Base-by-base conservation (phyloP, 108 stramenopile species). In the Discostella pseudostelligera region DNA sequence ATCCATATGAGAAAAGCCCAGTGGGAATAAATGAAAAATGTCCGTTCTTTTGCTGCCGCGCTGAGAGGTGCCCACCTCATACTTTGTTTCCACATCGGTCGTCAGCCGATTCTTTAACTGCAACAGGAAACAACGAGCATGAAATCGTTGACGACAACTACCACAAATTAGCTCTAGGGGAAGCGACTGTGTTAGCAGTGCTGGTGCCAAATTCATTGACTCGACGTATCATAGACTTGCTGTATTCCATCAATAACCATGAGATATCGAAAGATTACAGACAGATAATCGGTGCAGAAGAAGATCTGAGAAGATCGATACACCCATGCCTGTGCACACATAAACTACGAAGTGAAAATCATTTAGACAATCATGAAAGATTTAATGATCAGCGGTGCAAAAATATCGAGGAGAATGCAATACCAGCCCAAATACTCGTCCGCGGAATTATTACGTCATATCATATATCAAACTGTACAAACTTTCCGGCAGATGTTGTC, bases 231-330 rank as follows among this genome's bases (percentile, higher is more conserved):
- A 43, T 13, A 29, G 22, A 40, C 10, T 12, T 66, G 32, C 13
- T 51, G 8, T 51, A 44, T 56, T 37, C 48, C 25, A 48, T 9
- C 13, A n/a, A 54, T 50, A 24, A 26, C 5, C 13, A 50, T 24
- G 39, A 45, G 32, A 42, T 5, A 4, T 25, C 29, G 14, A 39
- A 10, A 36, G 3, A 46, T 19, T 13, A n/a, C 20, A 17, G 1
- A 21, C 17, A 14, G 28, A 29, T 61, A 21, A 61, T 44, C 24
- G 69, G 54, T 12, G 60, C 59, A 16, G 59, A 54, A 32, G 47
- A 43, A 10, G 59, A 74, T 25, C 58, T 74, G 16, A 59, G 73
- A 40, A 60, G 28, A 35, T 60, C 73, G 16, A 74, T 74, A 48
- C 73, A 74, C 32, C 65, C 58, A 5, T 45, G 59, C 36, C 59